Percentiles rank a stretch among this genome's conserved stretches.
Evolutionary conservation across 148 eudicot species (phyloP).

Genomic region (Camellia japonica): DNA sequence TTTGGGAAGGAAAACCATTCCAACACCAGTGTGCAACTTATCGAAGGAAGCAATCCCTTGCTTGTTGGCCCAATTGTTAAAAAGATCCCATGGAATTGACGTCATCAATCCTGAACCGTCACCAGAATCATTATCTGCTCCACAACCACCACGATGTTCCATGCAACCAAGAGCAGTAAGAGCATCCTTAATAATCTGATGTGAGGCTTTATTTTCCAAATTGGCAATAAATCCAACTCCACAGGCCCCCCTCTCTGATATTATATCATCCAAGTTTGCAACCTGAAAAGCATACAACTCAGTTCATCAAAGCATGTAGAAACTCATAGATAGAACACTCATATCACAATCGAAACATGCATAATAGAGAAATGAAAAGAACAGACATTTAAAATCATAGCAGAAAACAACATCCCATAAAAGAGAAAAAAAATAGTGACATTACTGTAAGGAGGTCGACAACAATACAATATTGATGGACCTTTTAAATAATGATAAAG

Average conservation of each 20-base stretch:
- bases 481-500: background rate
- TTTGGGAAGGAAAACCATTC: slow-evolving; percentile 93
- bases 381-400: background rate
- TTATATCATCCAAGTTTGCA: slow-evolving; percentile 85
- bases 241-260: slow-evolving; percentile 90
- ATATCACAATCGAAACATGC: background rate
- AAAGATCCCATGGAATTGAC: slow-evolving; percentile 92
- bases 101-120: slow-evolving; percentile 98
- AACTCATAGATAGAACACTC: background rate
- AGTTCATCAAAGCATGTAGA: slow-evolving; percentile 3
- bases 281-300: slow-evolving; percentile 42
- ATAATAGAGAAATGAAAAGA: background rate
- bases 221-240: slow-evolving; percentile 99
- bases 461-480: background rate
- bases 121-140: slow-evolving; percentile 98
- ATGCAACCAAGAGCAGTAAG: slow-evolving; percentile 97
- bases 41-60: slow-evolving; percentile 82
- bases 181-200: slow-evolving; percentile 84
- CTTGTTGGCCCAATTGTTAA: slow-evolving; percentile 76
- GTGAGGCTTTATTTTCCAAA: slow-evolving; percentile 84
- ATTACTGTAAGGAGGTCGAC: background rate
- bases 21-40: slow-evolving; percentile 82
- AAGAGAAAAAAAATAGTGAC: background rate
- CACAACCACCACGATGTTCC: slow-evolving; percentile 99
- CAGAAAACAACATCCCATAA: background rate